Conservation (phyloP, 2,329 filamentous ascomycete species). For the Penicillium fuscoglaucum region DNA sequence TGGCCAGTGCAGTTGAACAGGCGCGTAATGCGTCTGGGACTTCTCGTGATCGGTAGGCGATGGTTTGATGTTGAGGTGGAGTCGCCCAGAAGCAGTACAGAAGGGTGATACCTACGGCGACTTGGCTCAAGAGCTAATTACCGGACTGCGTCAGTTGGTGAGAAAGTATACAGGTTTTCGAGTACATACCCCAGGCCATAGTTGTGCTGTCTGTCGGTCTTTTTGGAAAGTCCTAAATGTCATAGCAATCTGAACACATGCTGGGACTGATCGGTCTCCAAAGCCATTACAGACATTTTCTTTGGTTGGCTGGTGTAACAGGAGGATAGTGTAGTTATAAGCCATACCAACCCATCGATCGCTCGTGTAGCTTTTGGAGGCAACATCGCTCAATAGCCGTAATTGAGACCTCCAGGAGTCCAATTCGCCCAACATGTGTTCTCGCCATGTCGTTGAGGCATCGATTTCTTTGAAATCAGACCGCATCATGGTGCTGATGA, state of each 20-base stretch:
- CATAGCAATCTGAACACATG: slow-evolving; percentile 14
- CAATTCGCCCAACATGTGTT: slow-evolving; percentile 17
- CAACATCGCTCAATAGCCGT: slow-evolving; percentile 13
- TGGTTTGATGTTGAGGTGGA: slow-evolving; percentile 4
- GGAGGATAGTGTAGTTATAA: slow-evolving; percentile 20
- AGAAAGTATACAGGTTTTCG: neutral
- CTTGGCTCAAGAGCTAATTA: slow-evolving; percentile 19
- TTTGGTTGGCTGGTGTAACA: slow-evolving; percentile 18
- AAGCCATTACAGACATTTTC: slow-evolving; percentile 10
- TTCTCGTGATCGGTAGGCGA: slow-evolving; percentile 7
- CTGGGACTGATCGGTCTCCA: slow-evolving; percentile 12
- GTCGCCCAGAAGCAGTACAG: slow-evolving; percentile 23
- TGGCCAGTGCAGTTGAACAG: slow-evolving; percentile 17
- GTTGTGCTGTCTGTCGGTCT: slow-evolving; percentile 19
- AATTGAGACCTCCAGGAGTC: slow-evolving; percentile 18
- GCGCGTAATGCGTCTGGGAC: slow-evolving; percentile 15
- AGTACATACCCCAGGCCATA: slow-evolving; percentile 19
- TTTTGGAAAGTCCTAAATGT: slow-evolving; percentile 21
- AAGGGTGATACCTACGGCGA: slow-evolving; percentile 16
- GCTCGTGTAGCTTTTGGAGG: slow-evolving; percentile 16
- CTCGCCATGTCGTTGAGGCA: slow-evolving; percentile 11
- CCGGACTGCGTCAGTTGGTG: neutral
- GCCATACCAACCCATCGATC: slow-evolving; percentile 22
- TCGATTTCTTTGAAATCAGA: slow-evolving; percentile 15
- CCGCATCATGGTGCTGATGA: slow-evolving; percentile 18